Percentiles rank a stretch among this genome's conserved stretches.
Conservation (phyloP, 2,329 filamentous ascomycete genomes). For the Alternaria triticimaculans region DNA sequence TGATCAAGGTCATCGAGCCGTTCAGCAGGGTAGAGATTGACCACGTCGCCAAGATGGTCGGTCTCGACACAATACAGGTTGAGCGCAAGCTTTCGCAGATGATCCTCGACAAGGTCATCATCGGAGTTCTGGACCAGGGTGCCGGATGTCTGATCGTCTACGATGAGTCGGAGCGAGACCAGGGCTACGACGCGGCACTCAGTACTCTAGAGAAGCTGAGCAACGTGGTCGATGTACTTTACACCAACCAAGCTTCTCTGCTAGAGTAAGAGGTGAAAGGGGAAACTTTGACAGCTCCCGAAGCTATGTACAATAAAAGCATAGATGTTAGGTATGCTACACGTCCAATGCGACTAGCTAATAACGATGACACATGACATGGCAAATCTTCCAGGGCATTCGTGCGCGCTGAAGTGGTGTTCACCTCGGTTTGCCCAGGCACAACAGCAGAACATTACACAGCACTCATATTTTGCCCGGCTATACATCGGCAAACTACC, state of each 20-base stretch:
- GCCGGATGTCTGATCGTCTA: constrained; percentile 97
- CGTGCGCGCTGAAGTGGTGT: background rate
- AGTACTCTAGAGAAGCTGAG: constrained; percentile 96
- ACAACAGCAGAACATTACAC: background rate
- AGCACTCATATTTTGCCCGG: background rate
- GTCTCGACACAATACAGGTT: constrained; percentile 92
- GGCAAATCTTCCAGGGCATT: background rate
- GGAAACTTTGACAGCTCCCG: constrained; percentile 2
- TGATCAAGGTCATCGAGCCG: constrained; percentile 99
- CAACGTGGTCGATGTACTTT: constrained; percentile 95
- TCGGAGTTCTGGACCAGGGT: constrained; percentile 95
- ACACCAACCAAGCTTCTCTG: constrained; percentile 95
- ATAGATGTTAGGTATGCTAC: constrained; percentile 30
- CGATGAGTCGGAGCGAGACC: constrained; percentile 91
- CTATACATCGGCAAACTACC: background rate
- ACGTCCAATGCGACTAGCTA: constrained; percentile 22
- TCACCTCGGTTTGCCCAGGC: background rate
- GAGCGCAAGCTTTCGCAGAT: constrained; percentile 99
- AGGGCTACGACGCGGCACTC: constrained; percentile 91
- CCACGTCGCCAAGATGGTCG: constrained; percentile 97
- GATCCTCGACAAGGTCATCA: constrained; percentile 99
- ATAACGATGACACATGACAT: constrained; percentile 23
- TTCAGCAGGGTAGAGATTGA: constrained; percentile 97
- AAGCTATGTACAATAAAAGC: constrained; percentile 42
- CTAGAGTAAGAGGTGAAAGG: constrained; percentile 70